These are phyloP conservation scores for Phytophthora cryptogea DNA, from an alignment of 352 stramenopile species.

Conservation along the genomic window DNA sequence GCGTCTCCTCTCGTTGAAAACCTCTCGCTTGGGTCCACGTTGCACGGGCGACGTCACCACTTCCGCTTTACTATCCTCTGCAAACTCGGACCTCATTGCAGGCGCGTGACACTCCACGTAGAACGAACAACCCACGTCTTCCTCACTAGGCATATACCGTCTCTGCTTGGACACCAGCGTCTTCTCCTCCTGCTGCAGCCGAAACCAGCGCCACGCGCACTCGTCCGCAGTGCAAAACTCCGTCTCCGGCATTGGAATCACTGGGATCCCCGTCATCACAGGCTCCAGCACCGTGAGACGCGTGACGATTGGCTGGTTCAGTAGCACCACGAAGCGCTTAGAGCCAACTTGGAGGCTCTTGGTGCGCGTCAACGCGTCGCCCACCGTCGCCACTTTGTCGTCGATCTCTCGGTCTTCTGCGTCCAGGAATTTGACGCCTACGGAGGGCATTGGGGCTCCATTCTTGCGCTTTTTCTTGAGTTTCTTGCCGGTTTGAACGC, in stretches of 20 bases:
- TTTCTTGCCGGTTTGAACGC: slow-evolving; percentile 11
- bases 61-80: slow-evolving; percentile 39
- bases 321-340: slow-evolving; percentile 50
- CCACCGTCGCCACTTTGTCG: slow-evolving; percentile 35
- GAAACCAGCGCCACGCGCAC: slow-evolving; percentile 70
- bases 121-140: slow-evolving; percentile 54
- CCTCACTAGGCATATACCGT: slow-evolving; percentile 45
- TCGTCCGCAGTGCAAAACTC: slow-evolving; percentile 69
- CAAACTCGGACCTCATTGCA: slow-evolving; percentile 31
- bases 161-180: slow-evolving; percentile 25
- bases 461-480: slow-evolving; percentile 27
- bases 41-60: slow-evolving; percentile 44
- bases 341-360: slow-evolving; percentile 47
- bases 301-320: slow-evolving; percentile 67
- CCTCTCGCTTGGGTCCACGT: slow-evolving; percentile 49
- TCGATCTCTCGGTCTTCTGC: slow-evolving; percentile 37
- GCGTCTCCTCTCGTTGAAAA: slow-evolving; percentile 49
- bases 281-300: slow-evolving; percentile 51
- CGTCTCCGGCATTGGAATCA: slow-evolving; percentile 52
- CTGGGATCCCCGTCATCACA: slow-evolving; percentile 48
- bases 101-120: slow-evolving; percentile 62
- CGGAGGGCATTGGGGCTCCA: slow-evolving; percentile 10
- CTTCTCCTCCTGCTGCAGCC: slow-evolving; percentile 21
- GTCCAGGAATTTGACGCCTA: slow-evolving; percentile 56
- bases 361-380: slow-evolving; percentile 53